Evolutionary conservation across 768 basidiomycete species (phyloP), one percentile per base, ranked within the genome.

Genomic region (Termitomyces eurrhizus): DNA sequence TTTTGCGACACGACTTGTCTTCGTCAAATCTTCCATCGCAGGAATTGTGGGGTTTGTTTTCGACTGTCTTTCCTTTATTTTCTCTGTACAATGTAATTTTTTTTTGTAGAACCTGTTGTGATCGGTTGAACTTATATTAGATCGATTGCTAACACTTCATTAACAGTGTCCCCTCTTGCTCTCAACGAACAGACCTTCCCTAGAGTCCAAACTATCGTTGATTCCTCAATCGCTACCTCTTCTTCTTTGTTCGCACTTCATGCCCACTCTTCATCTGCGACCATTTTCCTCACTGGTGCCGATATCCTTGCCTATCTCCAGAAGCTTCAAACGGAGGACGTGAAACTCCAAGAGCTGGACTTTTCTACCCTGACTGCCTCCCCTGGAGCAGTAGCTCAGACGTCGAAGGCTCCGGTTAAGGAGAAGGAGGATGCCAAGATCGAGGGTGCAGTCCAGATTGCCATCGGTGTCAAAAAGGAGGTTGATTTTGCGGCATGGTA

Each of bases 401-500:
- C 80, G 33, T 70, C 77, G 24, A 77, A 77, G 61, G 63, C 70
- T 1, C 67, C 73, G 3, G 69, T 72, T 12, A 86, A 85, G 65
- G 85, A 86, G 64, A 88, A 88, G 67, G 89, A 88, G 62, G 88
- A 86, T 61, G 85, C 87, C 37, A 92, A 87, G 75, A 90, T 92
- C 61, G 91, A 96, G 62, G 93, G 90, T 51, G 88, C 92, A 0
- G 85, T 94, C 26, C 91, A 95, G 77, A 89, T 95, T 67, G 95
- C 95, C 39, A 92, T 98, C 70, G 91, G 93, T 56, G 90, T 95
- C 67, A 92, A 93, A 82, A 98, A 98, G 74, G 94, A 97, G 71
- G 90, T 89, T 46, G 95, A 98, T 71, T 98, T 98, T 74, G 77
- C 95, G 9, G 82, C 86, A 16, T 98, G 95, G 94, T 96, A 98